Base-by-base conservation (phyloP, 257 asterid species). In the Prunella vulgaris region DNA sequence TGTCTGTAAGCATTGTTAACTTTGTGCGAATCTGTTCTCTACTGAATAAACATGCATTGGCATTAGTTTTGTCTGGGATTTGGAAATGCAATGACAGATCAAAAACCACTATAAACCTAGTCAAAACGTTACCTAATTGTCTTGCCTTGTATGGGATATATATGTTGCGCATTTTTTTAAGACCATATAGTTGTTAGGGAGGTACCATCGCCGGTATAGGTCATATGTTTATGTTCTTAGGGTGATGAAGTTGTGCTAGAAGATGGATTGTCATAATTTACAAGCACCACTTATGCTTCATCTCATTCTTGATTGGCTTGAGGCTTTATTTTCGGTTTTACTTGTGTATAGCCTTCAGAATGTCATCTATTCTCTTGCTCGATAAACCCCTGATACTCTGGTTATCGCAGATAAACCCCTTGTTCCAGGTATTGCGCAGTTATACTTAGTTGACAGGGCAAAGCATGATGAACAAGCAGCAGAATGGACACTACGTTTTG, bases 401-500 rank as follows among this genome's bases (percentile, higher is more conserved):
- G 32, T 78, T 75, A 64, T 65, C 76, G 90, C 92, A 90, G 97
- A 88, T 75, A 88, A 90, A 54, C 90, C 99, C n/a, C 89, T 83
- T 48, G 90, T 88, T 77, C 93, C 90, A 5, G 92, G 91, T 53
- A 81, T 90, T 33, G 96, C 93, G 2, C 89, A 78, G 70, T 67
- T 88, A 62, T 90, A 88, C 85, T 79, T 88, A 80, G 81, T 81
- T 5, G 96, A 93, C 76, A 83, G 84, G 76, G 87, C 60, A 10
- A 91, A 84, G 75, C 99, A 93, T 21, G 96, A 93, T 35, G 86
- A 85, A 65, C 30, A 84, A 38, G 99, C 99, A 58, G 82, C 87
- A 8, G 89, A 93, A 78, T 90, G 99, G 97, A 90, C 96, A 18
- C 78, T 63, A 69, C 82, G 97, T 18, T 88, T 93, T 58, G 97